Percentiles rank a stretch among this genome's conserved stretches.
Evolutionary conservation across 345 rosid genomes (phyloP).

Genomic region (Syzygium aromaticum): DNA sequence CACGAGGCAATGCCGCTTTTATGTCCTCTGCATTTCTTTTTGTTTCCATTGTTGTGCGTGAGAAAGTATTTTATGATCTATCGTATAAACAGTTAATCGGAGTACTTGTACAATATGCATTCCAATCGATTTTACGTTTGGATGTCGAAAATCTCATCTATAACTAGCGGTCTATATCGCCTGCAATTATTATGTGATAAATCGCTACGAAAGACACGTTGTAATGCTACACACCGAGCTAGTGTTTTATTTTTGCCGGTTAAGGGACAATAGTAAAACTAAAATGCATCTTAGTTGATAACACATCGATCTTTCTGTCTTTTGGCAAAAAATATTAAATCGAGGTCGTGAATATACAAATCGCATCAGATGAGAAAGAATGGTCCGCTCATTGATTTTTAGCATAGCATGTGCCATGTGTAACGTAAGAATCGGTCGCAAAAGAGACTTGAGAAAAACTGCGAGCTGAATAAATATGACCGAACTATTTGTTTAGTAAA

Average conservation of each 20-base stretch:
- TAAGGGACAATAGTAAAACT: neutral
- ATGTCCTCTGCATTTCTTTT: neutral
- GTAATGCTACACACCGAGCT: neutral
- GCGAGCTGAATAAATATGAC: fast-evolving
- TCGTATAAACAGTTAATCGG: neutral
- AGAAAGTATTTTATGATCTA: neutral
- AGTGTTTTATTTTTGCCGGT: neutral
- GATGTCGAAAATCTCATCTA: neutral
- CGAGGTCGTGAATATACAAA: neutral
- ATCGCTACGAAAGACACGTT: neutral
- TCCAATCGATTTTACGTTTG: neutral
- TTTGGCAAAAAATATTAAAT: neutral
- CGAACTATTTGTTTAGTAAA: neutral
- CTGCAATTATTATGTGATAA: neutral
- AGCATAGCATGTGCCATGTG: neutral
- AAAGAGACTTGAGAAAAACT: neutral
- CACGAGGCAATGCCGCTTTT: neutral
- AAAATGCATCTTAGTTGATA: neutral
- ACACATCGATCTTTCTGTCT: neutral
- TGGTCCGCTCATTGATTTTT: neutral
- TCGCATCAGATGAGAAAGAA: neutral
- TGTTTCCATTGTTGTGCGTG: neutral
- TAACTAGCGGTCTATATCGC: neutral
- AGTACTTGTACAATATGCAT: neutral
- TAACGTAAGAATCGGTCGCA: neutral